Evolutionary conservation across 163 green algal genomes (phyloP).

Genomic region (Volvox carteri): DNA sequence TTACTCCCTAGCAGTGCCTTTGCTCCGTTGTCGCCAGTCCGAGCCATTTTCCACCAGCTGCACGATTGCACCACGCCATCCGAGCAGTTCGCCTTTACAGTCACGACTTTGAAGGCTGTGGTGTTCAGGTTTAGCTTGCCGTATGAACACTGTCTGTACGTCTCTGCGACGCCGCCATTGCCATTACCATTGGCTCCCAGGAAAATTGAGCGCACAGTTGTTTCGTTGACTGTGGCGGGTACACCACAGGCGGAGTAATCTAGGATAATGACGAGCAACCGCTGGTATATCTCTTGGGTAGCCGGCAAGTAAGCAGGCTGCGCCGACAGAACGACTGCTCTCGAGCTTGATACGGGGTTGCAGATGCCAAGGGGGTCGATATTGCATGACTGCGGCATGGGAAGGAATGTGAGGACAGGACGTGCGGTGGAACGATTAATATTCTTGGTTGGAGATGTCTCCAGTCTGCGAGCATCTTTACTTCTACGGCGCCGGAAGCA

Average conservation of each 20-base stretch:
- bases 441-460: no score
- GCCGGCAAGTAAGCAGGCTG: no score
- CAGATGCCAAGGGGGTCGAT: no score
- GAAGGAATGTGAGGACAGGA: no score
- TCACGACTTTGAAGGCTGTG: not conserved
- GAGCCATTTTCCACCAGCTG: conserved; percentile 10
- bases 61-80: not conserved
- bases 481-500: no score
- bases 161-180: not conserved
- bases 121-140: not conserved
- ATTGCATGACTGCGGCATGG: no score
- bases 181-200: conserved; percentile 8
- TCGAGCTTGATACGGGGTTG: no score
- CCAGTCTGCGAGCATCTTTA: no score
- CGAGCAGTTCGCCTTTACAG: not conserved
- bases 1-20: not conserved
- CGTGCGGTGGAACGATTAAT: no score
- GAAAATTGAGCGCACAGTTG: not conserved
- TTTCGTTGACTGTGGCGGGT: not conserved
- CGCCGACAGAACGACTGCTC: no score
- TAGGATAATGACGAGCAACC: not conserved
- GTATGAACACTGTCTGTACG: conserved; percentile 5
- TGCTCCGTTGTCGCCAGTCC: not conserved
- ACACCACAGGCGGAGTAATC: not conserved
- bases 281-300: not conserved